These are phyloP conservation scores for Aspergillus fructus DNA, from an alignment of 2,329 filamentous ascomycete species.

Conservation along the genomic window DNA sequence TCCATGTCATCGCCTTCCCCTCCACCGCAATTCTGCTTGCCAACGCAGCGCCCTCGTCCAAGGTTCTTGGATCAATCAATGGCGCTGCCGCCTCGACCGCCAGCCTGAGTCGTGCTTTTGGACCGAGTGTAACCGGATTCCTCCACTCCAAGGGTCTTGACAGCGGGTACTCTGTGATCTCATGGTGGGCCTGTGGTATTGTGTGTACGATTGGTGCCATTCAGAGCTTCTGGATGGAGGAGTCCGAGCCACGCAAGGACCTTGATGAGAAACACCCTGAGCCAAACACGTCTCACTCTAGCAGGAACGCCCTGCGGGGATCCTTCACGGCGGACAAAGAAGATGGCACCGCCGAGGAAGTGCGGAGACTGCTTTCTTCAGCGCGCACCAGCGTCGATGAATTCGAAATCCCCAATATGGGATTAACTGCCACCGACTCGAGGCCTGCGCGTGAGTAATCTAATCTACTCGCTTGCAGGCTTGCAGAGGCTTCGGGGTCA, in stretches of 20 bases:
- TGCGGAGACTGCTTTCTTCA: slow-evolving; percentile 36
- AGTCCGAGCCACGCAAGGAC: slow-evolving; percentile 49
- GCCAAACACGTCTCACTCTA: slow-evolving; percentile 28
- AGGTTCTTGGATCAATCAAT: slow-evolving; percentile 87
- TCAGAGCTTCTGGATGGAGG: slow-evolving; percentile 73
- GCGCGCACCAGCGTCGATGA: slow-evolving; percentile 37
- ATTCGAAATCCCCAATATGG: slow-evolving; percentile 28
- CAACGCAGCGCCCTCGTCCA: slow-evolving; percentile 79
- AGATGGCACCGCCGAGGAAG: slow-evolving; percentile 30
- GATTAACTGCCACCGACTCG: slow-evolving; percentile 19
- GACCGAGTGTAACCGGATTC: slow-evolving; percentile 81
- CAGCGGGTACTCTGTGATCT: slow-evolving; percentile 79
- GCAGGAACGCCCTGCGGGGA: slow-evolving; percentile 24
- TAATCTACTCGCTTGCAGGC: slow-evolving; percentile 1
- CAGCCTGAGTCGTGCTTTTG: slow-evolving; percentile 82
- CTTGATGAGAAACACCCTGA: slow-evolving; percentile 41
- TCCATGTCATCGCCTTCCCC: slow-evolving; percentile 87
- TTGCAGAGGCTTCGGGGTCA: slow-evolving; percentile 3
- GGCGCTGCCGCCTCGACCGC: slow-evolving; percentile 89
- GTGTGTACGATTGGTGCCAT: slow-evolving; percentile 74
- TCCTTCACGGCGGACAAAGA: slow-evolving; percentile 23
- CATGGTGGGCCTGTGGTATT: slow-evolving; percentile 87
- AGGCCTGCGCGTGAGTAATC: slow-evolving; percentile 7
- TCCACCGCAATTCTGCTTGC: slow-evolving; percentile 85
- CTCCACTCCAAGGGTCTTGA: slow-evolving; percentile 78